Conservation (phyloP, 306 rosid genomes). For the Lathyrus tuberosus region DNA sequence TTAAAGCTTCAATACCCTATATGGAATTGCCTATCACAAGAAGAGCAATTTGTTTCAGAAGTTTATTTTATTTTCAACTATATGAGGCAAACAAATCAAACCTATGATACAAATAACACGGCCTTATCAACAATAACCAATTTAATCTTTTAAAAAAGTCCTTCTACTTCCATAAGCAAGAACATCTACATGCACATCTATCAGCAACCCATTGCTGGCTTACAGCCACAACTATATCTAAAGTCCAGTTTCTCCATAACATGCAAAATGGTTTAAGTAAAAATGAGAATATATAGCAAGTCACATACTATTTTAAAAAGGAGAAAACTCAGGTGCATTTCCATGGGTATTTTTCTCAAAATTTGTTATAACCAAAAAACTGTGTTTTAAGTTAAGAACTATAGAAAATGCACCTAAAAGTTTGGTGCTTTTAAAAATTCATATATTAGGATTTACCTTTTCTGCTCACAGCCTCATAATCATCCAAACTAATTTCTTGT, state of each 20-base stretch:
- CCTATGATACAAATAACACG: neutral
- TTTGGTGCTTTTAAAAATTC: neutral
- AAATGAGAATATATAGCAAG: neutral
- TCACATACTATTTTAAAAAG: neutral
- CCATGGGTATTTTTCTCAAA: too few relatives aligned
- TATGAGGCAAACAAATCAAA: neutral
- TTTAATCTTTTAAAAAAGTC: neutral
- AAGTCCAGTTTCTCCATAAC: neutral
- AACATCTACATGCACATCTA: neutral
- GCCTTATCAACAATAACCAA: neutral
- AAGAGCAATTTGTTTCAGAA: conserved; percentile 4
- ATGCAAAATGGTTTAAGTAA: too few relatives aligned
- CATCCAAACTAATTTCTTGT: conserved; percentile 83
- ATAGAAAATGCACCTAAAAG: neutral
- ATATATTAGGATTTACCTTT: conserved; percentile 57
- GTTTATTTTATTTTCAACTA: neutral
- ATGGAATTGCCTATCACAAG: neutral
- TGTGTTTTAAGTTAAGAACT: too few relatives aligned
- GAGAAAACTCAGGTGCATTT: too few relatives aligned
- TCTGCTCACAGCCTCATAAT: conserved; percentile 57
- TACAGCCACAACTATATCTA: conserved; percentile 1
- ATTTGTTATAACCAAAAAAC: too few relatives aligned
- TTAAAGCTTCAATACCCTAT: conserved; percentile 1
- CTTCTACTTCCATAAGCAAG: conserved; percentile 3
- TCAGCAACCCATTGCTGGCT: neutral